Evolutionary conservation across 2,329 filamentous ascomycete genomes (phyloP).

Genomic region (Coniochaeta prunicola): DNA sequence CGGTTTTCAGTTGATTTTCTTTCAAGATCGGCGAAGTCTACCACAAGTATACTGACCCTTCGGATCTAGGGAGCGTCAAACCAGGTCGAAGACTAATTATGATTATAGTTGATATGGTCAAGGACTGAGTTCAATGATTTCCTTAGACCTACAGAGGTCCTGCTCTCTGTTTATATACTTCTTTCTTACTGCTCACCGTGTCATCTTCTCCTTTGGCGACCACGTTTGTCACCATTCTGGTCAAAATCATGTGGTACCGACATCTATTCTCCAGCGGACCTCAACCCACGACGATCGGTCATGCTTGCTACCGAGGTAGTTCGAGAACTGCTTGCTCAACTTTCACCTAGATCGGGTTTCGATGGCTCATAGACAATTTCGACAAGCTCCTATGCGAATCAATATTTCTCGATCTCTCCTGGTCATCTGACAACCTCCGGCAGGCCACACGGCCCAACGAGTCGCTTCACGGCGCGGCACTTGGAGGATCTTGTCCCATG

Average conservation of each 20-base stretch:
- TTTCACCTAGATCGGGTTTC: not conserved
- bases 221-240: not conserved
- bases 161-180: not conserved
- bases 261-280: not conserved
- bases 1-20: not conserved
- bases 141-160: not conserved
- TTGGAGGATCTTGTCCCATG: not conserved
- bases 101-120: not conserved
- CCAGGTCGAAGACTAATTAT: not conserved
- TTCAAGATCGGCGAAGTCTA: no score
- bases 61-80: no score
- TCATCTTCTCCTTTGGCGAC: not conserved
- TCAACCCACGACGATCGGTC: not conserved
- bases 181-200: not conserved
- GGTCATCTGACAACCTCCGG: not conserved
- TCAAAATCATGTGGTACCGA: not conserved
- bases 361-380: not conserved
- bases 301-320: not conserved
- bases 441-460: not conserved
- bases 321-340: not conserved
- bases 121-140: not conserved
- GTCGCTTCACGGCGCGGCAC: not conserved
- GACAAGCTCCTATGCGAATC: not conserved
- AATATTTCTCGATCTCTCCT: not conserved
- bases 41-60: no score